Base-by-base conservation (phyloP, 202 grass and related monocot species). In the Sporobolus alterniflorus region DNA sequence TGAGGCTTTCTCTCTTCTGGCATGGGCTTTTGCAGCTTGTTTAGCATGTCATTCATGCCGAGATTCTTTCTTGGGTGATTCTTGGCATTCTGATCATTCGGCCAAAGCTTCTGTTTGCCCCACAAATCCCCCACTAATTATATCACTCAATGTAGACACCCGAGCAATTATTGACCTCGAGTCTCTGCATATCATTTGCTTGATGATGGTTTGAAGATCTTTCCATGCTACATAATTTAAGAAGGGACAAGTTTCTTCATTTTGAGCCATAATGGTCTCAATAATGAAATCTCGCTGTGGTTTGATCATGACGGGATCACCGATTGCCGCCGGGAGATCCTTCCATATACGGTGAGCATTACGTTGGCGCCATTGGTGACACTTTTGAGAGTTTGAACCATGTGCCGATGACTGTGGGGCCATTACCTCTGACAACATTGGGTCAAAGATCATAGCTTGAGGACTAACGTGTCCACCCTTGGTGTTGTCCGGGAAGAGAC, bases 281-380 rank as follows among this genome's bases (percentile, higher is more conserved):
- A 6, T 0, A 0, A 34, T 8, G 6, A 22, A 36, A 11, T 11
- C 29, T 0, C 0, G 3, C 6, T 54, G 29, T 3, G 17, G 20
- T 21, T 73, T 34, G 0, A 18, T n/a, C 18, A 56, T n/a, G 2
- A 61, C 4, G 30, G 6, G 22, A 5, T 74, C 49, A 17, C 22
- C 21, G 24, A 11, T 24, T 8, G 18, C 11, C 4, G 6, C 6
- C 0, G 1, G 12, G 11, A 72, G 20, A 6, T 72, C 6, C 0
- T 2, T 47, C 17, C 28, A 54, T 36, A 30, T 9, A 0, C 7
- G 10, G 7, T 6, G 3, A 8, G 18, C 21, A 11, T 73, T 73
- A 7, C 0, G 9, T 12, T 33, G 70, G 0, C 2, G 10, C 0
- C 20, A 7, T 5, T 7, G 5, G 0, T 2, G 17, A 1, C 18